These are phyloP conservation scores for Exophiala dermatitidis DNA, from an alignment of 2,329 filamentous ascomycete species.

Conservation along the genomic window DNA sequence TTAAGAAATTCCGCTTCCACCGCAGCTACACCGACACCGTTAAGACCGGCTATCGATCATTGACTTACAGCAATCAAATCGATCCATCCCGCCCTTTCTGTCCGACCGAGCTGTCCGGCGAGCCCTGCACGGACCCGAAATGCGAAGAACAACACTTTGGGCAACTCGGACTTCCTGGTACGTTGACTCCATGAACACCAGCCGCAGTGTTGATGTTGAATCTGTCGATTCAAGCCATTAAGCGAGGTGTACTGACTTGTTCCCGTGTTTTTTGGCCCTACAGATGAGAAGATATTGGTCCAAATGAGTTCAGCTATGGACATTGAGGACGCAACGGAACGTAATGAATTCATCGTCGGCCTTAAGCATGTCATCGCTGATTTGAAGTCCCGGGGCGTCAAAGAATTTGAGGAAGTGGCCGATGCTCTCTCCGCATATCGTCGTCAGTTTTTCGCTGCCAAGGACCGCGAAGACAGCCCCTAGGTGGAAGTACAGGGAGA, in stretches of 20 bases:
- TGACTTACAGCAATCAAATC: conserved; percentile 91
- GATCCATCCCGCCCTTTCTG: conserved; percentile 68
- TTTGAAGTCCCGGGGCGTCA: conserved; percentile 44
- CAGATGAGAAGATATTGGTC: conserved; percentile 47
- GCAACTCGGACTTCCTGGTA: conserved; percentile 65
- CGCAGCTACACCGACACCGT: conserved; percentile 64
- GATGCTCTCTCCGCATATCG: conserved; percentile 45
- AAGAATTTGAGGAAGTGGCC: conserved; percentile 45
- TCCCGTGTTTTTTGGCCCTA: conserved; percentile 30
- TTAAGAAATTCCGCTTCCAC: conserved; percentile 86
- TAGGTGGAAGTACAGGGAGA: too few relatives aligned
- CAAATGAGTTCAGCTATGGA: conserved; percentile 44
- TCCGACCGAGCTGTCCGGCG: conserved; percentile 63
- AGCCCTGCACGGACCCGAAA: conserved; percentile 63
- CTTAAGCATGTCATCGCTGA: conserved; percentile 45
- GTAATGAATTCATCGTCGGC: conserved; percentile 39
- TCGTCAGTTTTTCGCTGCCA: conserved; percentile 30
- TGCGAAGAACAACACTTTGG: conserved; percentile 79
- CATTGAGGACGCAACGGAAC: conserved; percentile 40
- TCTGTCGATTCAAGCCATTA: background rate
- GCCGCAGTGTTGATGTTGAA: background rate
- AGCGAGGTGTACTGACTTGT: conserved; percentile 5
- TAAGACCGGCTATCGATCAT: conserved; percentile 70
- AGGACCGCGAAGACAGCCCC: background rate
- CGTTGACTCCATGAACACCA: conserved; percentile 34